Conservation (phyloP, 352 stramenopile genomes). For the Elongisporangium anandrum region DNA sequence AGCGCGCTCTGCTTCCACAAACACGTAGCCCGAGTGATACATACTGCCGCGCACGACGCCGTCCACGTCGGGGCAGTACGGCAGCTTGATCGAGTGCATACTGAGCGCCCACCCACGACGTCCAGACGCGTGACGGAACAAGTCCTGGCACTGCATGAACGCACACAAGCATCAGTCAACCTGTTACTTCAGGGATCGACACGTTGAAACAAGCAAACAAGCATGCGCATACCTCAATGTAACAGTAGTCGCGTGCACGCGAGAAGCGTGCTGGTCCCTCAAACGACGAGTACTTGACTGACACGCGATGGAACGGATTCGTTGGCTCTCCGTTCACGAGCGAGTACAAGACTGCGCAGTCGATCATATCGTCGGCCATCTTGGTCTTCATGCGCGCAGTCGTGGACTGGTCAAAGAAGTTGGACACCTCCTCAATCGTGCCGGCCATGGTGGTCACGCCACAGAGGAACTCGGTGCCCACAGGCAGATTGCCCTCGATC, state of each 20-base stretch:
- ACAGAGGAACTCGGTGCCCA: conserved; percentile 62
- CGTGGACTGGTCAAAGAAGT: conserved; percentile 65
- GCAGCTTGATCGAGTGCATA: conserved; percentile 84
- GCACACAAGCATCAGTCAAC: neutral
- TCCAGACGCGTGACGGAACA: conserved; percentile 65
- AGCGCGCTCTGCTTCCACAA: conserved; percentile 67
- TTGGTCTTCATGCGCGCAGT: conserved; percentile 52
- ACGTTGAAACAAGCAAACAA: neutral
- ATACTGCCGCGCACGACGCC: conserved; percentile 74
- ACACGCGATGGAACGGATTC: conserved; percentile 60
- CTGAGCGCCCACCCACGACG: conserved; percentile 69
- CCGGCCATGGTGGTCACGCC: conserved; percentile 75
- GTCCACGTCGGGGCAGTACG: conserved; percentile 60
- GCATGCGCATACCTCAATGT: conserved; percentile 25
- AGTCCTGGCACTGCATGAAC: conserved; percentile 46
- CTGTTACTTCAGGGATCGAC: no score
- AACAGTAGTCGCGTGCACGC: conserved; percentile 63
- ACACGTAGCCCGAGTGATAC: conserved; percentile 80
- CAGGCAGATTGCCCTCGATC: conserved; percentile 19
- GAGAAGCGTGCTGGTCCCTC: conserved; percentile 56
- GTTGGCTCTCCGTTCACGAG: conserved; percentile 34
- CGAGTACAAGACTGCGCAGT: conserved; percentile 62
- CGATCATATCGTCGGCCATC: conserved; percentile 62
- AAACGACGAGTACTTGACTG: conserved; percentile 67
- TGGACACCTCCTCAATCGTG: conserved; percentile 56